These are phyloP conservation scores for Boletus rubescentipes DNA, from an alignment of 768 basidiomycete species.

Conservation along the genomic window DNA sequence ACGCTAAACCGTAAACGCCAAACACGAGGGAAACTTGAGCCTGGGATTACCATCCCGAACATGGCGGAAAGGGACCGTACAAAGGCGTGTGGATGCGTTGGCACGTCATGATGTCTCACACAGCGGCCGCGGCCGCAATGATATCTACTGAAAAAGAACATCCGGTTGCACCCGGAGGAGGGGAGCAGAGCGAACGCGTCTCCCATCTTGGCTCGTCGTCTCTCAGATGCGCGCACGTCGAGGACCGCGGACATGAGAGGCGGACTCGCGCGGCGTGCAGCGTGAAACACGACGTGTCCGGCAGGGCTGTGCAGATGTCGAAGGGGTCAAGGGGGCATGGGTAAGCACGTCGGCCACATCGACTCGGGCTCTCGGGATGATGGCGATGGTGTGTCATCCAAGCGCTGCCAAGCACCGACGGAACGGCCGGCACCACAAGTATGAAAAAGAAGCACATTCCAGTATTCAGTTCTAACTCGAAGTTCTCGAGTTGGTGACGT, in stretches of 20 bases:
- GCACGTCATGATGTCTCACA: not conserved
- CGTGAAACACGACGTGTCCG: not conserved
- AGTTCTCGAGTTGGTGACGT: too few species aligned
- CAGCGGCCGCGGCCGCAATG: not conserved
- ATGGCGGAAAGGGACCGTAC: not conserved
- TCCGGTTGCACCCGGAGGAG: not conserved
- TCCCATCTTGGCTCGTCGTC: not conserved
- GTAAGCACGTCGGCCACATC: not conserved
- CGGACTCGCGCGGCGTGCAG: not conserved
- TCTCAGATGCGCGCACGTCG: not conserved
- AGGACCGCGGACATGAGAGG: constrained; percentile 2
- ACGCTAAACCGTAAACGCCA: not conserved
- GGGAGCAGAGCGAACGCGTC: not conserved
- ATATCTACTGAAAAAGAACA: not conserved
- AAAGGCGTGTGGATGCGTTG: not conserved
- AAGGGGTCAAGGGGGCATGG: not conserved
- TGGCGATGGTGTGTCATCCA: not conserved
- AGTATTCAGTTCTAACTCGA: too few species aligned
- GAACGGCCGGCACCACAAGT: not conserved
- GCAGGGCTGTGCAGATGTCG: not conserved
- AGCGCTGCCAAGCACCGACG: not conserved
- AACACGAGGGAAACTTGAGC: not conserved
- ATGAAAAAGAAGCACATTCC: too few species aligned
- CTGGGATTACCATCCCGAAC: not conserved
- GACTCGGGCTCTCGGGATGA: not conserved